phyloP scores from a whole-genome alignment of 2,329 filamentous ascomycete species.

The Simplicillium sp. region DNA sequence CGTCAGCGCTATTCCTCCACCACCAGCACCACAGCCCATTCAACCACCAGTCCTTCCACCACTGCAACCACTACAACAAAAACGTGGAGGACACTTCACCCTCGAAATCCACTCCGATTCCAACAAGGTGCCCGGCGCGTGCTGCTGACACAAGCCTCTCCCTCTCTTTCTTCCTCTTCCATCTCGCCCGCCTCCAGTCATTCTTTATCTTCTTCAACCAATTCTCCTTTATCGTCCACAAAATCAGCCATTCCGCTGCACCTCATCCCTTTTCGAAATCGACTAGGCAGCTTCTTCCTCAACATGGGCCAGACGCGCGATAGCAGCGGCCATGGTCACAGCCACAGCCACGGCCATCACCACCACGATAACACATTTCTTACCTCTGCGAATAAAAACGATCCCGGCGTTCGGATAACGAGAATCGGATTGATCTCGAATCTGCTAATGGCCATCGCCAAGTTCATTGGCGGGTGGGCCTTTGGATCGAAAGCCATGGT shows the following conservation, averaged over 20 bases:
- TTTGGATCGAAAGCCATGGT: constrained; percentile 93
- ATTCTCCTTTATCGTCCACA: constrained; percentile 1
- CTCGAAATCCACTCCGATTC: too few species aligned
- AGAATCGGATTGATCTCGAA: constrained; percentile 65
- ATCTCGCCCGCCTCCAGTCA: not conserved
- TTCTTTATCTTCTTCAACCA: not conserved
- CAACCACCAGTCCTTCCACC: too few species aligned
- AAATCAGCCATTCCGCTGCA: constrained; percentile 11
- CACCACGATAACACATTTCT: constrained; percentile 89
- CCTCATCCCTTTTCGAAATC: constrained; percentile 6
- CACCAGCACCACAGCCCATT: too few species aligned
- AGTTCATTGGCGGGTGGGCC: constrained; percentile 82
- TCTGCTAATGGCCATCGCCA: constrained; percentile 85
- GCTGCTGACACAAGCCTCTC: constrained; percentile 4
- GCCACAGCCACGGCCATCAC: constrained; percentile 60
- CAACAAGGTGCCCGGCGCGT: not conserved
- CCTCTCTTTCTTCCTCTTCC: constrained; percentile 5
- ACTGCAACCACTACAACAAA: too few species aligned
- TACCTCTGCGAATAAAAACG: constrained; percentile 75
- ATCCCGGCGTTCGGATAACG: constrained; percentile 55
- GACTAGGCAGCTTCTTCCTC: constrained; percentile 5
- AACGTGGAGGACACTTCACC: too few species aligned
- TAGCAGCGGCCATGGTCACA: constrained; percentile 22
- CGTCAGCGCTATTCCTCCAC: too few species aligned
- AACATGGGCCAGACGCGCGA: constrained; percentile 23